Evolutionary conservation across 345 rosid species (phyloP).

Genomic region (Salix purpurea): DNA sequence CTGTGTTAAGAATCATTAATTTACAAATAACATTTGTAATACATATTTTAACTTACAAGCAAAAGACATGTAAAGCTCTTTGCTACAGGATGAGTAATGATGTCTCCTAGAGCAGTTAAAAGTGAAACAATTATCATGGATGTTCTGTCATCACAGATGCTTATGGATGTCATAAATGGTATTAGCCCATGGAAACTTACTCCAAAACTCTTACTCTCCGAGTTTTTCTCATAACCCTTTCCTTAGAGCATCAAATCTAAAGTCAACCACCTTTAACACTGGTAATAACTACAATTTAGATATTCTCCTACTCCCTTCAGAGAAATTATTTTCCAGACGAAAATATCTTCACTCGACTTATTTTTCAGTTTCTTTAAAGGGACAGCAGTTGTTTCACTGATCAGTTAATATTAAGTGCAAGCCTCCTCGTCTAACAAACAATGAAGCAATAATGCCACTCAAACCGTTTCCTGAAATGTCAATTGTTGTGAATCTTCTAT

Average conservation of each 20-base stretch:
- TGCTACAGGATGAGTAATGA: neutral
- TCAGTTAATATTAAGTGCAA: neutral
- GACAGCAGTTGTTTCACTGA: neutral
- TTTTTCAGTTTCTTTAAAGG: neutral
- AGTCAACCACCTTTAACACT: neutral
- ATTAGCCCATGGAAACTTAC: too few species aligned
- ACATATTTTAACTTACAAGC: neutral
- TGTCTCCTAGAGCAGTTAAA: neutral
- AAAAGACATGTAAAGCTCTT: neutral
- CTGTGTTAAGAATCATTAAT: neutral
- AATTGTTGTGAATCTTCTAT: too few species aligned
- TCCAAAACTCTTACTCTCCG: too few species aligned
- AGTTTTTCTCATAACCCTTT: neutral
- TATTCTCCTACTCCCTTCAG: neutral
- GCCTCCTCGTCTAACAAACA: neutral
- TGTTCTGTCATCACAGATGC: neutral
- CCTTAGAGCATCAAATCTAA: neutral
- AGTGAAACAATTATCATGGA: neutral
- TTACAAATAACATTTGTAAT: neutral
- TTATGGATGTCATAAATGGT: neutral
- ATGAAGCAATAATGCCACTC: neutral
- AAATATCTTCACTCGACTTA: neutral
- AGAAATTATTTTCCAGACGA: neutral
- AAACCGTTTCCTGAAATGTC: neutral
- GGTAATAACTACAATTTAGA: neutral